Percentiles rank a stretch among this genome's conserved stretches.
phyloP scores from a whole-genome alignment of 495 filamentous ascomycete genomes.

The Friedmanniomyces endolithicus region DNA sequence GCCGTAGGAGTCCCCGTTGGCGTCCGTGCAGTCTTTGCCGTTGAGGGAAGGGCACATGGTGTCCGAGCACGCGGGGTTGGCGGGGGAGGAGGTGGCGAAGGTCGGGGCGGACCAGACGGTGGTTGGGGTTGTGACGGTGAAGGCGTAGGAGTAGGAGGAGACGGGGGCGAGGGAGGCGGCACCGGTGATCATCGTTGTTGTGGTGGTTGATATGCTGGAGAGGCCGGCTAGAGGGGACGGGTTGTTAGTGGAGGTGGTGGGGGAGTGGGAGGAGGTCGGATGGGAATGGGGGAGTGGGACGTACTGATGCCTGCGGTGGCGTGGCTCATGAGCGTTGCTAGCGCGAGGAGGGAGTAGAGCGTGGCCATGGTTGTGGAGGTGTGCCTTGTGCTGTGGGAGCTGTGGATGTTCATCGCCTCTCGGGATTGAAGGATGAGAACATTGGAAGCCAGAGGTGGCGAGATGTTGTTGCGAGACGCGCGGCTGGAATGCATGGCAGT shows the following conservation, averaged over 20 bases:
- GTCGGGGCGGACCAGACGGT: constrained; percentile 6
- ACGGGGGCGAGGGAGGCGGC: not conserved
- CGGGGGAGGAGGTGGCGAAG: not conserved
- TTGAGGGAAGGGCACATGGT: constrained; percentile 1
- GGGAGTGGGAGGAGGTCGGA: not conserved
- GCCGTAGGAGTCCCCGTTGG: constrained; percentile 1
- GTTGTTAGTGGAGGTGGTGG: not conserved
- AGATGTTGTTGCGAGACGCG: not conserved
- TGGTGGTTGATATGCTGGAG: constrained; percentile 1
- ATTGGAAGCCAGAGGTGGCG: too few species aligned
- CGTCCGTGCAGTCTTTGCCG: constrained; percentile 2
- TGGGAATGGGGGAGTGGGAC: not conserved
- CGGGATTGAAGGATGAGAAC: too few species aligned
- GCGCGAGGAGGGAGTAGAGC: not conserved
- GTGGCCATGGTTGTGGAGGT: not conserved
- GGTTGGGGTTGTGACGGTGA: constrained; percentile 11
- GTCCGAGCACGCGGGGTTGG: constrained; percentile 5
- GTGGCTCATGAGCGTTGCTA: not conserved
- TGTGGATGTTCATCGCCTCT: too few species aligned
- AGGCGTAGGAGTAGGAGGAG: constrained; percentile 7
- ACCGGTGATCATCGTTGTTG: not conserved
- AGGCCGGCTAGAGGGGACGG: not conserved
- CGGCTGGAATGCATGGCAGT: not conserved
- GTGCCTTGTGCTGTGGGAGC: not conserved
- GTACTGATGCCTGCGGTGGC: not conserved